Base-by-base conservation (phyloP, 2,329 filamentous ascomycete species). In the Colletotrichum lindemuthianum region DNA sequence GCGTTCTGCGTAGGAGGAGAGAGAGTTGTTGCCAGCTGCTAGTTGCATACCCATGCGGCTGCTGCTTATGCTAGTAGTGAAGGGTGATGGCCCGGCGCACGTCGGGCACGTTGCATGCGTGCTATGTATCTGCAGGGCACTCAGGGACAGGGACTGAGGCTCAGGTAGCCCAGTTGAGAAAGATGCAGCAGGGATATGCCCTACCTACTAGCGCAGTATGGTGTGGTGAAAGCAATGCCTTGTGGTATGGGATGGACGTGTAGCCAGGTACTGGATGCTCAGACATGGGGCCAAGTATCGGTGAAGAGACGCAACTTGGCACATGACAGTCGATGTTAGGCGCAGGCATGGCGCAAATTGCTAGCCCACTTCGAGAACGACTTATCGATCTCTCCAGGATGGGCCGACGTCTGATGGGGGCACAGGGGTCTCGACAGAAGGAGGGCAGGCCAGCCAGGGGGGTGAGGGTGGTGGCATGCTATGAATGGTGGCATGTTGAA, bases 261-360 rank as follows among this genome's bases (percentile, higher is more conserved):
- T 59, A 60, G 39, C 34, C 37, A 24, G 11, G 49, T 60, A 53
- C 41, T 52, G 24, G 41, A 65, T 51, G 34, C 9, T 34, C 15
- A 36, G 52, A 47, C 40, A 65, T 51, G 53, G 59, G 59, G 15
- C 24, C 40, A 58, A 65, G 63, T 65, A 65, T 65, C 63, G 63
- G 63, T 65, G 63, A 61, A 65, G 59, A 65, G 63, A 65, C 48
- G 52, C 60, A 65, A 65, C 63, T 58, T 65, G 63, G 63, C 58
- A 65, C 48, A 65, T 65, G 63, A 65, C 63, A 65, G 59, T 61
- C 54, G 51, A 47, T 61, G 59, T 52, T 65, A 63, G 63, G 59
- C 51, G 56, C 59, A 63, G 63, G 58, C 63, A 65, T 57, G 59
- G 63, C 63, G 63, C 53, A 65, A 63, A 65, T 65, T 65, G 48